phyloP scores from a whole-genome alignment of 176 grass and related monocot species.

The Triticum urartu region DNA sequence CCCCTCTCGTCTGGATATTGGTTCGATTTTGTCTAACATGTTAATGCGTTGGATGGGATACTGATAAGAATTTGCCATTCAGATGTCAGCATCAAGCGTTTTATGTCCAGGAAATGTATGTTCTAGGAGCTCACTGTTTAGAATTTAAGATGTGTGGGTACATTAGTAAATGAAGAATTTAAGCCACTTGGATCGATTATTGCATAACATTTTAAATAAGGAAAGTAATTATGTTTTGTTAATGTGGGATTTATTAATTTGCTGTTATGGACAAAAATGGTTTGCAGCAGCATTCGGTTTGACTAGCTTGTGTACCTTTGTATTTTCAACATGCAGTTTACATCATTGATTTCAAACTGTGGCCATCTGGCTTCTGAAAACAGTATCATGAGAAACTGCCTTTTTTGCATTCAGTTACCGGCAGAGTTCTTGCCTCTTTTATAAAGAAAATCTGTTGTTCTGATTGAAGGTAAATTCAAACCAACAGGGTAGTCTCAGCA shows the following conservation, averaged over 20 bases:
- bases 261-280: not conserved
- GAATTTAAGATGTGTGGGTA: not conserved
- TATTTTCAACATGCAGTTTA: not conserved
- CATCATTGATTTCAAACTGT: not conserved
- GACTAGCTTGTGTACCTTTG: not conserved
- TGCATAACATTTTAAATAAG: not conserved
- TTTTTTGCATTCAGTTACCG: not conserved
- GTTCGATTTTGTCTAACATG: not conserved
- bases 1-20: conserved; percentile 3
- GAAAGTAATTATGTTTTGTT: not conserved
- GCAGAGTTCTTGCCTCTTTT: not conserved
- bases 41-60: not conserved
- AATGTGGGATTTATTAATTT: not conserved
- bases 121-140: not conserved
- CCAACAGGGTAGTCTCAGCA: not conserved
- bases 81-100: not conserved
- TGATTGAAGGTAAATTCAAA: not conserved
- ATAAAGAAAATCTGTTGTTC: conserved; percentile 8
- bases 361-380: not conserved
- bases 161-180: not conserved
- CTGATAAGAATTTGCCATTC: not conserved
- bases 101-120: not conserved
- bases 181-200: not conserved
- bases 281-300: not conserved
- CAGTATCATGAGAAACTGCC: not conserved